Evolutionary conservation across 108 stramenopile species (phyloP).

Genomic region (Pinguiococcus pyrenoidosus): DNA sequence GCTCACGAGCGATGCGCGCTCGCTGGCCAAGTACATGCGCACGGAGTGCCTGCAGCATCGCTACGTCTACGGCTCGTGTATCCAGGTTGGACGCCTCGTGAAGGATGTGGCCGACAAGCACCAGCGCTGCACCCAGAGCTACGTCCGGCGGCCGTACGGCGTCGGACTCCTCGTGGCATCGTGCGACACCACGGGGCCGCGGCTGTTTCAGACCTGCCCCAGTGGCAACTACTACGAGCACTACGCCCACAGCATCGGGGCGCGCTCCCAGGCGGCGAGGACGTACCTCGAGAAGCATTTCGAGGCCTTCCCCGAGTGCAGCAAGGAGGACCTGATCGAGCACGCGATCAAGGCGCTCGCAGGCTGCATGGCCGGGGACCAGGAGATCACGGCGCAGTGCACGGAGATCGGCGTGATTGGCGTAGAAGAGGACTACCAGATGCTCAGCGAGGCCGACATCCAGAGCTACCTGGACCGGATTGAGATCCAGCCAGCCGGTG

Average conservation of each 20-base stretch:
- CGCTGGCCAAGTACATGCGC: slow-evolving; percentile 91
- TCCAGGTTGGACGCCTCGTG: slow-evolving; percentile 75
- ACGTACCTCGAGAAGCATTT: slow-evolving; percentile 90
- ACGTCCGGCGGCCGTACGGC: slow-evolving; percentile 92
- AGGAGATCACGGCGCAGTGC: slow-evolving; percentile 68
- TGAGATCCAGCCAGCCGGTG: no score
- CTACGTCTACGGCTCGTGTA: slow-evolving; percentile 82
- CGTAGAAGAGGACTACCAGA: no score
- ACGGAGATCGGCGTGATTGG: no score
- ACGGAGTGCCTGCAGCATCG: slow-evolving; percentile 78
- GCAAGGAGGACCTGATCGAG: slow-evolving; percentile 77
- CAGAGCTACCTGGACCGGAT: no score
- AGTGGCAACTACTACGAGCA: slow-evolving; percentile 91
- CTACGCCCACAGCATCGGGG: slow-evolving; percentile 86
- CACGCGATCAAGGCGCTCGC: slow-evolving; percentile 84
- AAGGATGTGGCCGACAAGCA: slow-evolving; percentile 91
- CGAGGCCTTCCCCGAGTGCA: slow-evolving; percentile 17
- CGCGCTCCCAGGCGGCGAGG: slow-evolving; percentile 77
- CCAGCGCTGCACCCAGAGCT: slow-evolving; percentile 90
- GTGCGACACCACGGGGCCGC: slow-evolving; percentile 59
- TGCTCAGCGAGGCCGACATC: no score
- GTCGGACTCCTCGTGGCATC: slow-evolving; percentile 77
- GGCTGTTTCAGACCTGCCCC: slow-evolving; percentile 92
- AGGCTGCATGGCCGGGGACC: slow-evolving; percentile 75
- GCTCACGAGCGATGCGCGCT: slow-evolving; percentile 87